These are phyloP conservation scores for Karstenula rhodostoma DNA, from an alignment of 2,329 filamentous ascomycete genomes.

Conservation along the genomic window DNA sequence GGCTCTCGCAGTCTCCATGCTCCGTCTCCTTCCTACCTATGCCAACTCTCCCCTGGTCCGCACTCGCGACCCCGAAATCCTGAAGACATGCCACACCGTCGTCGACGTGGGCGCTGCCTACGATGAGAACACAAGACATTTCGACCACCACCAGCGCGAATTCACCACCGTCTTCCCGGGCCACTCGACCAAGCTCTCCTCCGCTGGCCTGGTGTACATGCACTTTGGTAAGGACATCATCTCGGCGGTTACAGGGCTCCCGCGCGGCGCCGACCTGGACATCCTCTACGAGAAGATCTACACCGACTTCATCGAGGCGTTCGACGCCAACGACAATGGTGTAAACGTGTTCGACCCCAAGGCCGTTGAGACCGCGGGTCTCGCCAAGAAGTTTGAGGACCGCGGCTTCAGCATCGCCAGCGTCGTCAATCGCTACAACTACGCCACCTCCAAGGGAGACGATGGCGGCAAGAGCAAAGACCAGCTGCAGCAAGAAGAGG, in stretches of 20 bases:
- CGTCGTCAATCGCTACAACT: conserved; percentile 86
- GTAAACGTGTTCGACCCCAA: conserved; percentile 81
- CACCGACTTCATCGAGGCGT: conserved; percentile 90
- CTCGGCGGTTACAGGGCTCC: conserved; percentile 67
- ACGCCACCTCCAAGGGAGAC: conserved; percentile 61
- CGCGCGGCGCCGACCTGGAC: conserved; percentile 71
- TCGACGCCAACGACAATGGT: conserved; percentile 98
- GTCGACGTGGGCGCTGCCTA: conserved; percentile 98
- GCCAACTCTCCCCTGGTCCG: conserved; percentile 76
- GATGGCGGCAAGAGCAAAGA: conserved; percentile 45
- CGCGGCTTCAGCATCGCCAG: conserved; percentile 85
- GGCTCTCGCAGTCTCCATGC: conserved; percentile 94
- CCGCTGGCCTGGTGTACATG: conserved; percentile 92
- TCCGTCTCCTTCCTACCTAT: conserved; percentile 87
- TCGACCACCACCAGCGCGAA: conserved; percentile 96
- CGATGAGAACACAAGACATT: conserved; percentile 77
- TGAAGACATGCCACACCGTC: conserved; percentile 88
- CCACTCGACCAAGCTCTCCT: conserved; percentile 87
- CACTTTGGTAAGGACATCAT: conserved; percentile 92
- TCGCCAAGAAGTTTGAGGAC: conserved; percentile 84
- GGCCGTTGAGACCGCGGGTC: conserved; percentile 71
- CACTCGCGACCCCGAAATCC: conserved; percentile 81
- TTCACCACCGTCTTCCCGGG: conserved; percentile 87
- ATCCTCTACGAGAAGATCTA: conserved; percentile 90
- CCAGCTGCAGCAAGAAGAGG: conserved; percentile 73